Conservation (phyloP, 305 asterid species). For the Fraxinus angustifolia region DNA sequence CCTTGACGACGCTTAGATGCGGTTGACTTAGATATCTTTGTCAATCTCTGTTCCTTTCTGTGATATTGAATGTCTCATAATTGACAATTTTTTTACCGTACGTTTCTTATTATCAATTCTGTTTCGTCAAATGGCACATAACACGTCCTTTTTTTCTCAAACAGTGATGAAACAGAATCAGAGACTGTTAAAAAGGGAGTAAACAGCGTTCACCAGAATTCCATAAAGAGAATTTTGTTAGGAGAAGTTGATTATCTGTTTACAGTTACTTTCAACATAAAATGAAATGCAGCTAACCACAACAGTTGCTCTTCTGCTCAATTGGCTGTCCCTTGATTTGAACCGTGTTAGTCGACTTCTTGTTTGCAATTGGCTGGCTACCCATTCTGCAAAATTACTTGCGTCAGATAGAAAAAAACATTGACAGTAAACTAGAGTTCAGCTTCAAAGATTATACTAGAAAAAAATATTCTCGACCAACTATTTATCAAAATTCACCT, state of each 20-base stretch:
- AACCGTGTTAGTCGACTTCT: constrained; percentile 52
- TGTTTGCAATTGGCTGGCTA: constrained; percentile 64
- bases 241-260: constrained; percentile 24
- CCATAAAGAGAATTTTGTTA: constrained; percentile 9
- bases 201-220: neutral
- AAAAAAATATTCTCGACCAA: neutral
- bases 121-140: neutral
- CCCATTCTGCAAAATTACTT: constrained; percentile 63
- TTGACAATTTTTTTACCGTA: neutral
- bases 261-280: constrained; percentile 27
- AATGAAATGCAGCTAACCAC: constrained; percentile 41
- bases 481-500: neutral
- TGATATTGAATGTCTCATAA: neutral
- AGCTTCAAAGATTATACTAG: neutral
- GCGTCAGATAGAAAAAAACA: neutral
- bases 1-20: constrained; percentile 21
- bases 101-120: neutral
- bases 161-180: neutral
- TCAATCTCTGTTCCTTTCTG: neutral
- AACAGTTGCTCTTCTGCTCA: constrained; percentile 89
- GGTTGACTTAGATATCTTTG: neutral
- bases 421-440: neutral
- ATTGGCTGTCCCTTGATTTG: constrained; percentile 90
- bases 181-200: neutral
- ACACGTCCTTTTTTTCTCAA: neutral